Evolutionary conservation across 352 stramenopile genomes (phyloP).

Genomic region (Peronospora belbahrii): DNA sequence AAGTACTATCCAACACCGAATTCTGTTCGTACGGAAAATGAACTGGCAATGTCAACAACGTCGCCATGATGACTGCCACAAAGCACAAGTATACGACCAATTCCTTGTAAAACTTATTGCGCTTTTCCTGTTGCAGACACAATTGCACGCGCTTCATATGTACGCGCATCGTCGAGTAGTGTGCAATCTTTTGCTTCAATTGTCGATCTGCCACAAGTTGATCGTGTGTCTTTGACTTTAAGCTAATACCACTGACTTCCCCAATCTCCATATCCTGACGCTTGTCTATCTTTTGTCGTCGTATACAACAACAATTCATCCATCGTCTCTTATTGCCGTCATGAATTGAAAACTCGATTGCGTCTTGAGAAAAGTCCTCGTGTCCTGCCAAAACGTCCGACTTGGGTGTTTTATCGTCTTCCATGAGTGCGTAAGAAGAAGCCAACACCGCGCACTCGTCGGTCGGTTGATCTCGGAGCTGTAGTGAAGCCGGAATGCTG

Average conservation of each 20-base stretch:
- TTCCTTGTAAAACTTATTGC: slow-evolving; percentile 80
- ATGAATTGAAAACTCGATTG: not conserved
- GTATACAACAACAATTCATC: slow-evolving; percentile 10
- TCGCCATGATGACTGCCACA: slow-evolving; percentile 50
- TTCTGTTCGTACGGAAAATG: slow-evolving; percentile 77
- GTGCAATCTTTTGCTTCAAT: slow-evolving; percentile 46
- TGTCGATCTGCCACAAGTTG: slow-evolving; percentile 31
- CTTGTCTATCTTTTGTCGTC: slow-evolving; percentile 1
- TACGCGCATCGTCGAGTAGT: slow-evolving; percentile 77
- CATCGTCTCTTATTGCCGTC: slow-evolving; percentile 12
- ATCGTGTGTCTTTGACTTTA: slow-evolving; percentile 24
- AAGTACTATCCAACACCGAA: slow-evolving; percentile 39
- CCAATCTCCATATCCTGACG: slow-evolving; percentile 10
- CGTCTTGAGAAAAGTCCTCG: slow-evolving; percentile 11
- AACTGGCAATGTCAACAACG: slow-evolving; percentile 54
- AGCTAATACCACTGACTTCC: slow-evolving; percentile 12
- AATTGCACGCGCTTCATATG: slow-evolving; percentile 82
- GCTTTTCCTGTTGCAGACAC: slow-evolving; percentile 72
- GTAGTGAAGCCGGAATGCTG: slow-evolving; percentile 21
- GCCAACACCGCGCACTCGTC: slow-evolving; percentile 15
- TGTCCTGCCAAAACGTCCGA: slow-evolving; percentile 12
- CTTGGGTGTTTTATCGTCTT: slow-evolving; percentile 26
- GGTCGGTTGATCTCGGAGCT: slow-evolving; percentile 4
- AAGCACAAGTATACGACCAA: slow-evolving; percentile 69
- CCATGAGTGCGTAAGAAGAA: slow-evolving; percentile 28